phyloP scores from a whole-genome alignment of 495 filamentous ascomycete genomes.

The Copromyces sp. region DNA sequence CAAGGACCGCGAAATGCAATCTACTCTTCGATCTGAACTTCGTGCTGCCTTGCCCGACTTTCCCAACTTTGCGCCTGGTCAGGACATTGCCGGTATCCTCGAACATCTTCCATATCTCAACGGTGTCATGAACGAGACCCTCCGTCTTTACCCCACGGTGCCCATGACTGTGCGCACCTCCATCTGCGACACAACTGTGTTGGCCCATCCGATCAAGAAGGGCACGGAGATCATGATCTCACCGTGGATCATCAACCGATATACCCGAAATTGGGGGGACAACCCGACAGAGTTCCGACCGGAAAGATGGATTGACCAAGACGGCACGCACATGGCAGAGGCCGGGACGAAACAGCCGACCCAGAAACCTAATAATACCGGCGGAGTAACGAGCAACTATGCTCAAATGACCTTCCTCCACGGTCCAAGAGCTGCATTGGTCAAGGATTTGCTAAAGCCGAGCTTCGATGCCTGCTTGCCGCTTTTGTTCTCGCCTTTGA shows the following conservation, averaged over 20 bases:
- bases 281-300: slow-evolving; percentile 8
- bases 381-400: slow-evolving; percentile 44
- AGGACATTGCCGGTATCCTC: slow-evolving; percentile 36
- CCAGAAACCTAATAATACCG: slow-evolving; percentile 25
- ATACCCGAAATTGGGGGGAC: slow-evolving; percentile 9
- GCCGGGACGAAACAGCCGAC: background rate
- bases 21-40: slow-evolving; percentile 36
- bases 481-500: slow-evolving; percentile 59
- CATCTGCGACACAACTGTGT: slow-evolving; percentile 18
- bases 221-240: slow-evolving; percentile 12
- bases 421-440: slow-evolving; percentile 51
- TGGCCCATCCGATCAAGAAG: slow-evolving; percentile 7
- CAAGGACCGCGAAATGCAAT: slow-evolving; percentile 32
- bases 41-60: slow-evolving; percentile 50
- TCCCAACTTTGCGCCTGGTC: slow-evolving; percentile 20
- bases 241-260: slow-evolving; percentile 8
- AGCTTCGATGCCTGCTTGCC: slow-evolving; percentile 72
- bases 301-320: slow-evolving; percentile 18
- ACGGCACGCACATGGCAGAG: background rate
- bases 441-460: slow-evolving; percentile 63
- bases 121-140: slow-evolving; percentile 31
- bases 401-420: slow-evolving; percentile 50
- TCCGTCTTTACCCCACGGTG: slow-evolving; percentile 35
- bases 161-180: slow-evolving; percentile 51
- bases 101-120: slow-evolving; percentile 42